Base-by-base conservation (phyloP, 257 asterid genomes). In the Nicotiana obtusifolia region DNA sequence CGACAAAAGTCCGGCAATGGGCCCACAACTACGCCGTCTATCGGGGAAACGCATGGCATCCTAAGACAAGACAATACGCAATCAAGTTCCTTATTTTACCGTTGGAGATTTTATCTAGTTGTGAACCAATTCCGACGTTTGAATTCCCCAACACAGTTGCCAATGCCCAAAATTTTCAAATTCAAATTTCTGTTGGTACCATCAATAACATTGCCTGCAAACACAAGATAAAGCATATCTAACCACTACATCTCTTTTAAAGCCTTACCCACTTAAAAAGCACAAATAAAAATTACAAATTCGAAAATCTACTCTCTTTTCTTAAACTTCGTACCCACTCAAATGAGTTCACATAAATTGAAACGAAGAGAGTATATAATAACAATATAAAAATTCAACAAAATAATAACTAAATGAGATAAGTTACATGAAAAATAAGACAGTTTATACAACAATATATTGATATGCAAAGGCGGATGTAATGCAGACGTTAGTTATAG, bases 161-260 rank as follows among this genome's bases (percentile, higher is more conserved):
- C 91, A 37, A 60, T 83, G 89, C 93, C 10, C 87, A 85, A 84
- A 20, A 2, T 17, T 81, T 94, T 94, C 96, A 94, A 94, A 93
- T 92, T 93, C 93, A 88, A 92, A 91, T 86, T 83, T 86, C 84
- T 86, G 90, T 90, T 91, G 80, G 62, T 67, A 77, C 85, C 85
- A 81, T 82, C 83, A 82, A 83, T 76, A 59, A 20, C 81, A 78
- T 24, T 28, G 33, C 13, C 86, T 44, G 49, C 87, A 61, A 84
- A 47, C 87, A 77, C 85, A 81, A 85, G 87, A 87, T 82, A 85
- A 81, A 80, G 7, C 16, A 78, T 24, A 52, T 78, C 81, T 41
- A 83, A 80, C 88, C 9, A 81, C 85, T 33, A 4, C 84, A 41
- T 20, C 82, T 69, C 85, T 47, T 41, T 56, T 78, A 88, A 64